Base-by-base conservation (phyloP, 2,329 filamentous ascomycete genomes). In the Penicillium sp. region DNA sequence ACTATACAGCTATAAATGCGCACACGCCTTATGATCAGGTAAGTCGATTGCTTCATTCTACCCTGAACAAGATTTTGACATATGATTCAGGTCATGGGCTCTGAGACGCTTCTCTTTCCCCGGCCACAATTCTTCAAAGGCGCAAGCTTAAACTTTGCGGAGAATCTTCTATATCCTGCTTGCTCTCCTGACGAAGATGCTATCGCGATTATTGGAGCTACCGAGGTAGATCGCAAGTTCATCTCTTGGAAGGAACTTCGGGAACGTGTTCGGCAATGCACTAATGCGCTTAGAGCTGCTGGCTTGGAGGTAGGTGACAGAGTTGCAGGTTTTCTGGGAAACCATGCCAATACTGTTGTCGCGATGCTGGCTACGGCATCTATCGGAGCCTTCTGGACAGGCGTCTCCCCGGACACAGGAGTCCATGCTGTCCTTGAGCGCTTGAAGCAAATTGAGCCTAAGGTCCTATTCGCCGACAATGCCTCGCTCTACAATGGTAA, bases 401-500 rank as follows among this genome's bases (percentile, higher is more conserved):
- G 91, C 7, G 92, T 97, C 53, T 96, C 91, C 70, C 93, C 94
- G 3, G 94, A 98, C 75, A 97, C 90, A 17, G 94, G 94, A 11
- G 91, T 96, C 2, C 92, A 91, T 70, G 94, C 93, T 17, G 93
- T 98, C 0, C 81, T 98, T 29, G 95, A 98, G 74, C 86, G 95
- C 7, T 80, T 98, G 64, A 85, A 85, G 50, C 95, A 98, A 80
- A 95, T 98, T 67, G 86, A 89, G 64, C 94, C 95, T 4, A 88
- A 86, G 62, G 79, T 96, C 0, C 81, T 98, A 3, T 96, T 97
- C 71, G 89, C 91, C 1, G 94, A 97, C 75, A 95, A 96, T 69
- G 92, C 90, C 11, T 90, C 90, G 7, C 85, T 93, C 58, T 98
- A 98, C 78, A 98, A 98, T 75, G 93, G 92, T 64, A 95, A 95